These are phyloP conservation scores for Naegleria fowleri DNA, from an alignment of 208 protist genomes.

Conservation along the genomic window DNA sequence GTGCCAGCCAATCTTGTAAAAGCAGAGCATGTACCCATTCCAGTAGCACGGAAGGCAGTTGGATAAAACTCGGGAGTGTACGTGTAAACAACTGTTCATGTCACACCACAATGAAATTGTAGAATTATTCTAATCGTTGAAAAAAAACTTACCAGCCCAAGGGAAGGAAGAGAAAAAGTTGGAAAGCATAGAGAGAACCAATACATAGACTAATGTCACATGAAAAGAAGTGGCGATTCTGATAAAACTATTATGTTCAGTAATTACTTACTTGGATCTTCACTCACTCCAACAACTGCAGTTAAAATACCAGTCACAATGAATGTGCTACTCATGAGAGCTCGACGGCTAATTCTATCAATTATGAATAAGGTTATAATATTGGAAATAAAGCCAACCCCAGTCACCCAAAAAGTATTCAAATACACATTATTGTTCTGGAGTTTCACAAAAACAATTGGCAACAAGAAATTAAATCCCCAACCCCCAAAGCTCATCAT, in stretches of 20 bases:
- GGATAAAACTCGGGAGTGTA: constrained; percentile 17
- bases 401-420: neutral
- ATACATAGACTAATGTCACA: neutral
- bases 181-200: neutral
- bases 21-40: neutral
- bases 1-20: constrained; percentile 12
- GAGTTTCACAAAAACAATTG: neutral
- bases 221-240: too few relatives aligned
- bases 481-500: constrained; percentile 4
- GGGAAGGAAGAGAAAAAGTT: neutral
- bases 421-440: neutral
- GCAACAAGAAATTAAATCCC: constrained; percentile 11
- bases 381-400: neutral
- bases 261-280: too few relatives aligned
- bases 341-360: neutral
- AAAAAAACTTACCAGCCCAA: neutral
- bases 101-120: too few relatives aligned
- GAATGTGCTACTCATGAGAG: neutral
- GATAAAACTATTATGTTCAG: too few relatives aligned
- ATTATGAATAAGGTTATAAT: neutral
- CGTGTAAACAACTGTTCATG: neutral
- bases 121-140: too few relatives aligned
- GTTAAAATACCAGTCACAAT: neutral
- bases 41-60: neutral
- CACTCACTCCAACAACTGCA: neutral